A percentile compares a stretch with the other conserved stretches of the same genome.
Evolutionary conservation across 202 grass and related monocot species (phyloP).

Genomic region (Alloteropsis angusta): DNA sequence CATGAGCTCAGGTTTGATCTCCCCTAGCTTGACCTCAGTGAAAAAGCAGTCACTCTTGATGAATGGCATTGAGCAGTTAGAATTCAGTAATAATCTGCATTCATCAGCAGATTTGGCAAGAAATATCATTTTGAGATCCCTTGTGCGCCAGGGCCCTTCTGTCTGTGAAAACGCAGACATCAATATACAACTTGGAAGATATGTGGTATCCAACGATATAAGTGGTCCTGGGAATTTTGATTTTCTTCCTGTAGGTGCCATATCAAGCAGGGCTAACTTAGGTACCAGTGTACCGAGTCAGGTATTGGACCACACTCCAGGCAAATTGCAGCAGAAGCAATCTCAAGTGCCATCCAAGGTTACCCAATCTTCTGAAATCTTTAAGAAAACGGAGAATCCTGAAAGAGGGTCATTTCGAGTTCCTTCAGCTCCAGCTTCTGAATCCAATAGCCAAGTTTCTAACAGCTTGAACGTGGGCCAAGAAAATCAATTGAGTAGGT

Average conservation of each 20-base stretch:
- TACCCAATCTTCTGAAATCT: slow-evolving; percentile 32
- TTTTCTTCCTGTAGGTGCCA: slow-evolving; percentile 27
- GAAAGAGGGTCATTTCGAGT: slow-evolving; percentile 29
- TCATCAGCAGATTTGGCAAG: slow-evolving; percentile 22
- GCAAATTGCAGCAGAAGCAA: slow-evolving; percentile 34
- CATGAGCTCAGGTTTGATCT: slow-evolving; percentile 31
- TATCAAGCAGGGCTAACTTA: slow-evolving; percentile 21
- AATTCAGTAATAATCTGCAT: slow-evolving; percentile 19
- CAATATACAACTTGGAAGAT: slow-evolving; percentile 23
- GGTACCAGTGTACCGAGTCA: slow-evolving; percentile 20
- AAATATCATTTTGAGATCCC: slow-evolving; percentile 28
- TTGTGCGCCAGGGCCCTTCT: slow-evolving; percentile 18
- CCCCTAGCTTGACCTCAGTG: slow-evolving; percentile 30
- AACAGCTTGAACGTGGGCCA: slow-evolving; percentile 22
- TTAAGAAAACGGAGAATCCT: slow-evolving; percentile 20
- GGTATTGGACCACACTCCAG: slow-evolving; percentile 25
- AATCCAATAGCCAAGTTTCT: slow-evolving; percentile 29
- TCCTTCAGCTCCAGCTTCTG: slow-evolving; percentile 22
- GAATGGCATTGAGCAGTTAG: slow-evolving; percentile 22
- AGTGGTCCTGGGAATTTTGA: slow-evolving; percentile 20
- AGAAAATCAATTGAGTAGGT: slow-evolving; percentile 28
- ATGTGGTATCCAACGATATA: slow-evolving; percentile 13
- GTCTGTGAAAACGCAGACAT: slow-evolving; percentile 22
- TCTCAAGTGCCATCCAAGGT: slow-evolving; percentile 5
- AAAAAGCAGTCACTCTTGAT: slow-evolving; percentile 37